phyloP scores from a whole-genome alignment of 75 land plant species.

The Pinus albicaulis region DNA sequence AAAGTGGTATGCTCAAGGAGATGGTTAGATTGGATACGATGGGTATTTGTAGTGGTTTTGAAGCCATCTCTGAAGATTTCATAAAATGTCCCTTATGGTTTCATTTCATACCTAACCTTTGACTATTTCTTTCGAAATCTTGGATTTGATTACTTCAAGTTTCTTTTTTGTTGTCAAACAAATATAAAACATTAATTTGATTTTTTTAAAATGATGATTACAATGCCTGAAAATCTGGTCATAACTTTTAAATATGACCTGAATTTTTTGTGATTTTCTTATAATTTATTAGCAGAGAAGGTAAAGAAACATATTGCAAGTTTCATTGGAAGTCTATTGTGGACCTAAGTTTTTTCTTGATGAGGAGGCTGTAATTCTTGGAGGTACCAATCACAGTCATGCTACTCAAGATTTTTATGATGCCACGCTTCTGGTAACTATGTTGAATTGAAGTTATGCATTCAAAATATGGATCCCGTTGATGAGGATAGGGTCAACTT shows the following conservation, averaged over 20 bases:
- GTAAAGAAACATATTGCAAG: too few relatives aligned
- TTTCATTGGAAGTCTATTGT: conserved; percentile 58
- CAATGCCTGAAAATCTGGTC: neutral
- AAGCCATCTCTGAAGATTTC: too few relatives aligned
- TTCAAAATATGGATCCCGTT: conserved; percentile 42
- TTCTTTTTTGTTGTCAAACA: too few relatives aligned
- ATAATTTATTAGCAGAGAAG: conserved; percentile 1
- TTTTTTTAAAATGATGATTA: neutral
- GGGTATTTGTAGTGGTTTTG: too few relatives aligned
- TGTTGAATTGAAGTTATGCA: conserved; percentile 41
- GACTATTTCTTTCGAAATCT: too few relatives aligned
- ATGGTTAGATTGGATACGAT: conserved; percentile 8
- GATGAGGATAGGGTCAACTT: conserved; percentile 41
- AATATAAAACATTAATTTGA: too few relatives aligned
- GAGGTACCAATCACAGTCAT: conserved; percentile 53
- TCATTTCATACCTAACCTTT: too few relatives aligned
- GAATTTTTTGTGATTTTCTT: too few relatives aligned
- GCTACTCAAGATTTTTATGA: conserved; percentile 44
- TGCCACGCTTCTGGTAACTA: conserved; percentile 39
- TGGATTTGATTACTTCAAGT: too few relatives aligned
- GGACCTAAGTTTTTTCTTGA: conserved; percentile 28
- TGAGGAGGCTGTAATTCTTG: conserved; percentile 44
- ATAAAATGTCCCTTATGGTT: too few relatives aligned
- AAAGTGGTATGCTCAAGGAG: conserved; percentile 11
- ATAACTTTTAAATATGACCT: too few relatives aligned